Evolutionary conservation across 2,329 filamentous ascomycete species (phyloP).

Genomic region (Xylaria arbuscula): DNA sequence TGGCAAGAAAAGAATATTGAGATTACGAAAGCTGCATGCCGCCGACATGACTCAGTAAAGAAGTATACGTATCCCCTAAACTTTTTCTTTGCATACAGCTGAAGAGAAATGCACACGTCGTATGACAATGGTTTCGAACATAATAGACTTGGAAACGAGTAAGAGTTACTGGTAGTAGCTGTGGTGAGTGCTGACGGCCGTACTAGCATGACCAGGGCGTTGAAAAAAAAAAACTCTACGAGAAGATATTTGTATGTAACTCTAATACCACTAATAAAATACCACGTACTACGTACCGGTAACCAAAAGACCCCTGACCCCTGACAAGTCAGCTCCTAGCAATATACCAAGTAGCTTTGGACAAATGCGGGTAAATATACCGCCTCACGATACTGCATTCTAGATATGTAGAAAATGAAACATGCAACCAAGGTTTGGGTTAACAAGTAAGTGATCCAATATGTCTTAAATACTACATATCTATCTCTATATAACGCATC

Average conservation of each 20-base stretch:
- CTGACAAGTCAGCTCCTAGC: background rate
- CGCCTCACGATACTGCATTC: background rate
- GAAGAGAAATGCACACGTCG: background rate
- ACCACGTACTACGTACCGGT: slow-evolving; percentile 1
- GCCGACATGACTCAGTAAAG: slow-evolving; percentile 4
- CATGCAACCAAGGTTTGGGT: background rate
- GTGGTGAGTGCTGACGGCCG: background rate
- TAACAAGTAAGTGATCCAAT: background rate
- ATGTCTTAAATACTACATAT: background rate
- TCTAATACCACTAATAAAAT: background rate
- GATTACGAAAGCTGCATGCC: slow-evolving; percentile 12
- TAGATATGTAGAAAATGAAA: background rate
- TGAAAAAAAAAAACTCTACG: too few relatives aligned
- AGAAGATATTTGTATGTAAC: background rate
- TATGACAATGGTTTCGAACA: background rate
- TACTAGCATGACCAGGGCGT: background rate
- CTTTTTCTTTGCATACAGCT: slow-evolving; percentile 13
- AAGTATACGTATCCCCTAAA: background rate
- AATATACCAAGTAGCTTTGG: background rate
- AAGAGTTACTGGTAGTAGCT: background rate
- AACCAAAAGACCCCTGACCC: slow-evolving; percentile 6
- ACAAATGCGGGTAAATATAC: background rate
- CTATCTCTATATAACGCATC: background rate
- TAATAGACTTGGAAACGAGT: background rate
- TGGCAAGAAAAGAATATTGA: background rate